Evolutionary conservation across 768 basidiomycete species (phyloP), one percentile per base, ranked within the genome.

Genomic region (Porpolomopsis calyptriformis): DNA sequence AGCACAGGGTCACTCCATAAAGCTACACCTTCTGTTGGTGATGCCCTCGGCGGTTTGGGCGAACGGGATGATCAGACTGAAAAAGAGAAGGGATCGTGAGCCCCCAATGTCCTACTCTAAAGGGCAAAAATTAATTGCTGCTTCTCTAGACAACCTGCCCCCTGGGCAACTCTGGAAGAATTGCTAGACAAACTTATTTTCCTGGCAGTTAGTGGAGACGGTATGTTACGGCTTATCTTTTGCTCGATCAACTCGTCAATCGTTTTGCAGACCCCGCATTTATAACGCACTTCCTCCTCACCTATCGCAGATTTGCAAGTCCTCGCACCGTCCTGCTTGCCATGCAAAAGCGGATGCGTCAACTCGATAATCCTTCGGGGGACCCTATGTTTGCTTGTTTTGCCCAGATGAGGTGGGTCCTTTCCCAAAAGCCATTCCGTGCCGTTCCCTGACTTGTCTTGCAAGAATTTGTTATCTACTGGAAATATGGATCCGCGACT

Each of bases 311-410:
- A 48, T 92, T 91, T 59, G 75, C 86, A 31, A 82, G 74, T 26
- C 87, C 88, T 6, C 77, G 88, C 34, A 81, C 73, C 48, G 66
- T 92, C 14, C 67, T 92, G n/a, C 68, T 89, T 37, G 82, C 85
- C 4, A 87, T 92, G 82, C 85, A 89, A 61, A 85, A 87, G 57
- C 79, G 85, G 39, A 82, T 90, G 75, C 77, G 83, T 26, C 77
- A 82, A 52, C 66, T 91, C 11, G 82, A 84, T 55, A 74, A 75
- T 45, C 76, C 81, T 14, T 72, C 75, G 10, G 77, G 78, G 5
- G 86, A 91, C 65, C 82, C 83, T 1, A 82, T 89, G 77, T 84
- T 90, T 62, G 85, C 85, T 6, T 84, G 80, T 54, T 90, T 82
- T 62, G 86, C 85, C 5, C 88, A 91, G 59, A 87, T 90, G 85